Evolutionary conservation across 352 stramenopile genomes (phyloP).

Genomic region (Pythium phragmitis): DNA sequence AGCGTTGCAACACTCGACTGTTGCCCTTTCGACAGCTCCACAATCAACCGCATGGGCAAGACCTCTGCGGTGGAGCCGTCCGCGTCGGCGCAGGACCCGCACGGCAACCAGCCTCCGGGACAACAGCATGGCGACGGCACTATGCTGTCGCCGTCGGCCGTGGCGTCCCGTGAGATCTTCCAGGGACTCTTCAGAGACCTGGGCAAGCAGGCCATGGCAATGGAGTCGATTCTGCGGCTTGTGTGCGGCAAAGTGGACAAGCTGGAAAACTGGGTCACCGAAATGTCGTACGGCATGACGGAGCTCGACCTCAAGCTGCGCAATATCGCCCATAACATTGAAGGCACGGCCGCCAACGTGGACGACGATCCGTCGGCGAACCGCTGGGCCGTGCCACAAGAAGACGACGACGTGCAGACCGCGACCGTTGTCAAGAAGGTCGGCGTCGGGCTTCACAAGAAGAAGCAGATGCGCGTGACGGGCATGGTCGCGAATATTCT

Average conservation of each 20-base stretch:
- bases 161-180: constrained; percentile 56
- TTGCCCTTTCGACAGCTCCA: too few species aligned
- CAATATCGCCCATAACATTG: constrained; percentile 83
- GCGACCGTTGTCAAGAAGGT: constrained; percentile 54
- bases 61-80: constrained; percentile 3
- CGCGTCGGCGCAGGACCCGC: background rate
- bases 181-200: constrained; percentile 71
- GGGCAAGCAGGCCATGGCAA: constrained; percentile 71
- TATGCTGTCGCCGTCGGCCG: background rate
- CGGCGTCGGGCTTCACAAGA: constrained; percentile 41
- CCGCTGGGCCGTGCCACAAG: constrained; percentile 46
- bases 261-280: constrained; percentile 69
- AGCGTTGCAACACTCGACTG: background rate
- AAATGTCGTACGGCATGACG: constrained; percentile 73
- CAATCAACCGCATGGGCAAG: constrained; percentile 4
- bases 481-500: constrained; percentile 64
- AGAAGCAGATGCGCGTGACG: constrained; percentile 51
- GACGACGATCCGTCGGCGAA: constrained; percentile 39
- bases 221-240: constrained; percentile 64
- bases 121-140: constrained; percentile 5
- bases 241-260: constrained; percentile 77
- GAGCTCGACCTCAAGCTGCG: constrained; percentile 72
- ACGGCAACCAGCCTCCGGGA: constrained; percentile 3
- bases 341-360: constrained; percentile 67
- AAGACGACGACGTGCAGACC: constrained; percentile 22